Base-by-base conservation (phyloP, 768 basidiomycete species). In the Cystofilobasidium macerans region DNA sequence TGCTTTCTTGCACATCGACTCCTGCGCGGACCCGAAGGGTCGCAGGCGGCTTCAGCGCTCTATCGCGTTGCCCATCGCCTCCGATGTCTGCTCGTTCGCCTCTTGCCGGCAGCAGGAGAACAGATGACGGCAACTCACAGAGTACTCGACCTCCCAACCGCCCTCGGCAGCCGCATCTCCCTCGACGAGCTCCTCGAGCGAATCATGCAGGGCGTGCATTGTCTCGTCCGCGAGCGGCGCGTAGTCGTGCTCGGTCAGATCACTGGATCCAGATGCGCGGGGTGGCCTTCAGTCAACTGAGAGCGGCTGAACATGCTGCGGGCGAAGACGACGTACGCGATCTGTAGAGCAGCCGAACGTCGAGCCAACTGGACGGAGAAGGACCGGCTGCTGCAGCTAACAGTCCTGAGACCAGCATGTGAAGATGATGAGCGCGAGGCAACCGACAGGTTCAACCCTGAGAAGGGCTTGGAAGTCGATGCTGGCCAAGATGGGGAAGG, bases 101-200 rank as follows among this genome's bases (percentile, higher is more conserved):
- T n/a, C n/a, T n/a, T n/a, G n/a, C n/a, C n/a, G n/a, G n/a, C n/a
- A n/a, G n/a, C n/a, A n/a, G n/a, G 42, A 33, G 35, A 28, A 47
- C 16, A 26, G 56, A 33, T 43, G 26, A 43, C 3, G 20, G 51
- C 16, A 33, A 67, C 72, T 65, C 35, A 90, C 91, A 72, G 85
- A 84, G 75, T 94, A 94, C 75, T 94, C 92, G 24, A 95, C 87
- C 75, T 95, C 91, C 69, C 83, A 85, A 1, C 77, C 77, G 0
- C 82, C 75, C 62, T 83, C 79, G 16, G 78, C 82, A 9, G 81
- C 65, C 13, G 59, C 78, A 63, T 89, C 86, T n/a, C 71, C 69
- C 28, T 77, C 76, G 24, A 93, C 73, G 32, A 89, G 70, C 14
- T 78, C 78, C 72, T 95, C 92, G 33, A 94, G 77, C 2, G 80